Percentiles rank a stretch among this genome's conserved stretches.
phyloP scores from a whole-genome alignment of 441 rosid genomes.

The Gossypium laxum region DNA sequence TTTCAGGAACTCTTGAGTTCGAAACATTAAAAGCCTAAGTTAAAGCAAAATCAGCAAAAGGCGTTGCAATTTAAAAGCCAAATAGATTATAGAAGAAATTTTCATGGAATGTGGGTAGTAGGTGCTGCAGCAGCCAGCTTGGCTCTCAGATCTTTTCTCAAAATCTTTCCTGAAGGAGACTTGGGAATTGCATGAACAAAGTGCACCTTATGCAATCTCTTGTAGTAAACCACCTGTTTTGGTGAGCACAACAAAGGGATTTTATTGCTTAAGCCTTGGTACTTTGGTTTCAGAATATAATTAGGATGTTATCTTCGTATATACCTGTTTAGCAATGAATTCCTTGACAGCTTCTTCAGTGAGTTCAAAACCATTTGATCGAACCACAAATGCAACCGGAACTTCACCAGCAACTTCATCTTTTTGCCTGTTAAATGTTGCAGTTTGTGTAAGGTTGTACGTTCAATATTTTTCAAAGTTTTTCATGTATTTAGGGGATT shows the following conservation, averaged over 20 bases:
- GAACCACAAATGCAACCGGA: conserved; percentile 82
- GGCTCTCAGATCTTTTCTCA: conserved; percentile 73
- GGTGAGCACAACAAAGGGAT: neutral
- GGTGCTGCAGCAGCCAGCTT: conserved; percentile 34
- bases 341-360: conserved; percentile 63
- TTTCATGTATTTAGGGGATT: too few species aligned
- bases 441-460: neutral
- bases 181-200: conserved; percentile 74
- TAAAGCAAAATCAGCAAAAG: neutral
- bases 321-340: conserved; percentile 68
- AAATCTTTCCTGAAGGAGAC: conserved; percentile 80
- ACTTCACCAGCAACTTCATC: conserved; percentile 89
- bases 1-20: neutral
- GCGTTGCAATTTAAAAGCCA: neutral
- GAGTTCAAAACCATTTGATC: conserved; percentile 42
- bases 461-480: too few species aligned
- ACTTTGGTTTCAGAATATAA: too few species aligned
- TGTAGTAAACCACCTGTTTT: conserved; percentile 75
- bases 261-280: too few species aligned
- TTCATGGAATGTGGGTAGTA: neutral
- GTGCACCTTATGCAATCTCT: conserved; percentile 60
- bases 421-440: conserved; percentile 32
- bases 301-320: neutral
- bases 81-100: neutral
- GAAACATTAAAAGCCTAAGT: neutral